Base-by-base conservation (phyloP, 805 yeast genomes). In the Candida nonsorbophila region DNA sequence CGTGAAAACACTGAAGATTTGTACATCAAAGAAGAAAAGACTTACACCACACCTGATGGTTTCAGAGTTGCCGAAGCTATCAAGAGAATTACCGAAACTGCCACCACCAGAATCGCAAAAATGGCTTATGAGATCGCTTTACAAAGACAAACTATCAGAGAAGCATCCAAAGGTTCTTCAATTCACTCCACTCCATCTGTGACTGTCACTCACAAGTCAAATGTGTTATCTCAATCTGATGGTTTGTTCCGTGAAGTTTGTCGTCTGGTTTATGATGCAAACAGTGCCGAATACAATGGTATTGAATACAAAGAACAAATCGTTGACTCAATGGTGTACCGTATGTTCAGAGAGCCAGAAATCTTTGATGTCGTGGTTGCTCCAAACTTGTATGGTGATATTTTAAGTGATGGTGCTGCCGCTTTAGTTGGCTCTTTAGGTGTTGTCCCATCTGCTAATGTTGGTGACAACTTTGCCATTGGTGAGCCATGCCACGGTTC, bases 401-500 rank as follows among this genome's bases (percentile, higher is more conserved):
- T 92, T 44, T 70, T 92, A 47, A 82, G 94, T 41, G 97, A 88
- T 55, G 97, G 97, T 64, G 97, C 97, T 32, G 97, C 97, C 44
- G 97, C 97, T 10, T 72, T 88, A 33, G 95, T 90, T 34, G 98
- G 98, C 28, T 90, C 97, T 17, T 74, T 92, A 42, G 98, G 98
- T 54, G 95, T 92, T 34, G 97, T 92, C 33, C 97, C 98, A 50
- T 82, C 94, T 31, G 97, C 97, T 37, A 92, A 92, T 53, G 98
- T 92, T 40, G 98, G 98, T 51, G 95, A 87, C 55, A 64, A 72
- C 55, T 90, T 92, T 54, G 97, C 94, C 40, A 86, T 92, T 54
- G 98, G 98, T 57, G 98, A 92, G 67, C 98, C 98, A 54, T 88
- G 97, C 56, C 98, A 92, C 65, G 98, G 98, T 38, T 84, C 95